Base-by-base conservation (phyloP, 2,329 filamentous ascomycete genomes). In the Penicillium sp. region DNA sequence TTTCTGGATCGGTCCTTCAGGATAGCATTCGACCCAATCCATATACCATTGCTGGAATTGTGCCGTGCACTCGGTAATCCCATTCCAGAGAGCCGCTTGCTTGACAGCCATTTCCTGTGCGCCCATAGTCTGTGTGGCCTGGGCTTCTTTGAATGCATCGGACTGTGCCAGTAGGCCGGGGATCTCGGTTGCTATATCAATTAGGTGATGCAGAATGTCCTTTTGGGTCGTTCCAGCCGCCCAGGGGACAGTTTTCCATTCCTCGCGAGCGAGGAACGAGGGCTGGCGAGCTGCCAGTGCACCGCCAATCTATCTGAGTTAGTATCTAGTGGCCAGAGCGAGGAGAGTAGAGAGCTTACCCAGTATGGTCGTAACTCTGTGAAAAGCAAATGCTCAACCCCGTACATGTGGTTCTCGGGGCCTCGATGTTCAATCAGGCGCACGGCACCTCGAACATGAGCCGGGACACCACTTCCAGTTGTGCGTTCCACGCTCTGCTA, bases 181-280 rank as follows among this genome's bases (percentile, higher is more conserved):
- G 1, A 79, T 68, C 12, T 77, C 75, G 8, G 74, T 71, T 4
- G 74, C 75, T 17, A 78, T 63, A 56, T 79, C 77, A 4, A 78
- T 63, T 0, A 79, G 63, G 60, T 78, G 70, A 53, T 79, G 75
- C 13, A 78, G 56, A 22, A 78, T 73, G 50, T 79, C 75, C 61
- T 78, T 79, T 3, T 61, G 65, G 13, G 71, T 76, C 7, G 76
- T 77, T 2, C 70, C 72, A 28, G 72, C 71, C 30, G 75, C 75
- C 76, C 77, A 79, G 0, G 77, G 77, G 17, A 79, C 65, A 8
- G 70, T 76, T 54, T 78, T 79, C 77, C 77, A 79, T 38, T 77
- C 75, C 45, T 77, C 70, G 12, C 60, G 65, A 4, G 75, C 72
- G 12, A 79, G 70, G 56, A 78, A 79, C 8, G 75, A 74, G 1